Conservation (phyloP, 768 basidiomycete species). For the Kwoniella heveanensis region DNA sequence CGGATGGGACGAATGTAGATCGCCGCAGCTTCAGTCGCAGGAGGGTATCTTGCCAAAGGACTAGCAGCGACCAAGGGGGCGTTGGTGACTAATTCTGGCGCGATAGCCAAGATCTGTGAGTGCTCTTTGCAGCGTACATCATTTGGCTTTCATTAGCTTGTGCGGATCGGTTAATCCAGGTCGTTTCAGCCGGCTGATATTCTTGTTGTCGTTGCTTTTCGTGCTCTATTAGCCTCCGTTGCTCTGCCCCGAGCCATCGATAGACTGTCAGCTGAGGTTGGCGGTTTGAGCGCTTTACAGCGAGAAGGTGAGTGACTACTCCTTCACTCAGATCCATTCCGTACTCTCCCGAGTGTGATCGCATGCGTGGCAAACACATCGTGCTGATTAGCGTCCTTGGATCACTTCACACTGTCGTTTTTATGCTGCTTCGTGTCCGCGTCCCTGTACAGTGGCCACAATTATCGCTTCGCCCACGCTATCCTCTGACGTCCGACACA, state of each 20-base stretch:
- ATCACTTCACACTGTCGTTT: too few species aligned
- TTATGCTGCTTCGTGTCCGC: too few species aligned
- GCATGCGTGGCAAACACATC: too few species aligned
- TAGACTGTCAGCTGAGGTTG: conserved; percentile 41
- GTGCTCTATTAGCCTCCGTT: conserved; percentile 31
- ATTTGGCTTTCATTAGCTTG: too few species aligned
- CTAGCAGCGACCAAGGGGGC: conserved; percentile 41
- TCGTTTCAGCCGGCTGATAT: too few species aligned
- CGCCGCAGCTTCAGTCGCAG: conserved; percentile 39
- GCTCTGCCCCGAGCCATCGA: conserved; percentile 50
- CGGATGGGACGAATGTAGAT: conserved; percentile 10
- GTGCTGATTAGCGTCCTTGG: too few species aligned
- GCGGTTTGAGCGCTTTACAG: conserved; percentile 47
- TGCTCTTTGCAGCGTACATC: too few species aligned
- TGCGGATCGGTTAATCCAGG: too few species aligned
- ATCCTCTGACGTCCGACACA: conserved; percentile 47
- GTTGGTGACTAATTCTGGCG: conserved; percentile 39
- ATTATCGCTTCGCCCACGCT: conserved; percentile 49
- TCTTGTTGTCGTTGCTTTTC: neutral
- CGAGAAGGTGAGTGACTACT: conserved; percentile 43
- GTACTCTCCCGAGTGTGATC: too few species aligned
- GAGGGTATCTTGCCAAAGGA: conserved; percentile 41
- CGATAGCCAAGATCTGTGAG: conserved; percentile 49
- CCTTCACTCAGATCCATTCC: too few species aligned
- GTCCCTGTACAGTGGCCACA: conserved; percentile 44